These are phyloP conservation scores for Geoglossum cookeanum DNA, from an alignment of 2,329 filamentous ascomycete species.

Conservation along the genomic window DNA sequence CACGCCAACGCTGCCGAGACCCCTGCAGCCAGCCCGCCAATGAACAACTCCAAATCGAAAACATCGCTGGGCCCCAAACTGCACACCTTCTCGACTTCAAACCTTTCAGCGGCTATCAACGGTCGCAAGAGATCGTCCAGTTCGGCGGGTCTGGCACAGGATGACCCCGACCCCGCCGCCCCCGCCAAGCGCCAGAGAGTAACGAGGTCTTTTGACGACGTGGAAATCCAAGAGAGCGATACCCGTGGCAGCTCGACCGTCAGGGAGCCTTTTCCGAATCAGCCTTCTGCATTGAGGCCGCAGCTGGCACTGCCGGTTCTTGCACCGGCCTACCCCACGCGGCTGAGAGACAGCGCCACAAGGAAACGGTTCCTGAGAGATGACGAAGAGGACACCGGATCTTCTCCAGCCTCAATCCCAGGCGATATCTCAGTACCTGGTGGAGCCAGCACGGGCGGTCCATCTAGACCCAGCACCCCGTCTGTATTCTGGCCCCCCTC, in stretches of 20 bases:
- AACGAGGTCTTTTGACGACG: background rate
- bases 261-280: background rate
- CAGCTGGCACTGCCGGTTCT: background rate
- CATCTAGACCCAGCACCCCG: constrained; percentile 43
- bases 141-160: constrained; percentile 12
- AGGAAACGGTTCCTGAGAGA: constrained; percentile 9
- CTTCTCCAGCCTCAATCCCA: constrained; percentile 14
- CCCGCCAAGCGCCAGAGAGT: constrained; percentile 3
- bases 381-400: constrained; percentile 14
- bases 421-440: constrained; percentile 13
- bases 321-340: constrained; percentile 6
- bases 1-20: constrained; percentile 6
- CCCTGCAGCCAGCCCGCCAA: constrained; percentile 6
- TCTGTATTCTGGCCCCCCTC: constrained; percentile 30
- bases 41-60: constrained; percentile 13
- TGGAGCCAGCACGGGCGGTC: constrained; percentile 25
- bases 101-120: background rate
- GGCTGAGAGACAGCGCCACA: constrained; percentile 12
- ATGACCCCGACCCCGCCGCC: constrained; percentile 1
- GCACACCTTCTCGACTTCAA: constrained; percentile 4
- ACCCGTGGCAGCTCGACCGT: background rate
- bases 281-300: background rate
- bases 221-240: constrained; percentile 3
- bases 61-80: constrained; percentile 5
- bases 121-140: constrained; percentile 15